Evolutionary conservation across 2,329 filamentous ascomycete species (phyloP), one percentile per base, ranked within the genome.

Genomic region (Chrysosporium queenslandicum): DNA sequence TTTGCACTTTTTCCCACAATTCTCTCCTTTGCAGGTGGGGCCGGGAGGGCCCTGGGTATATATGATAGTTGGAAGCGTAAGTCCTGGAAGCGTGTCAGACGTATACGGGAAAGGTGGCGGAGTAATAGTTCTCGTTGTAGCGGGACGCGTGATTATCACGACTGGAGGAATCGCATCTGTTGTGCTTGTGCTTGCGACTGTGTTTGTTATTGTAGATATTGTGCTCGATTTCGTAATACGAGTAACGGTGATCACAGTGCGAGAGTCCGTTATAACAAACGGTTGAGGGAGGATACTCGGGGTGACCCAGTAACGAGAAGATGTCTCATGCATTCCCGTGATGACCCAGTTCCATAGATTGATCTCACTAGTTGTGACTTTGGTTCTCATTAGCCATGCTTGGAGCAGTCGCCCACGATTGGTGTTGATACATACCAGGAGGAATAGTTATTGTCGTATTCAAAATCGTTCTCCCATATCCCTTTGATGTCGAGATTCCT

Each of bases 401-500:
- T 12, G 4, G 14, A 8, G 23, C 43, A 29, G n/a, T 20, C 14
- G 8, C 2, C 8, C 8, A 16, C 3, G 7, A 18, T 32, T 32
- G 8, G 7, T 2, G n/a, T 14, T 39, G 14, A 14, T 39, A 27
- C 32, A 20, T 53, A 47, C 43, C 20, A 4, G 50, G 50, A 11
- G 50, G 50, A 16, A 53, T 53, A 30, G 18, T 47, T 14, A 53
- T 23, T 6, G 36, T 48, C 8, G 50, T 53, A 6, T 30, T 27
- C 30, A 47, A n/a, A 4, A 53, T 32, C 1, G 50, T 47, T 29
- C 40, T 53, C 14, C 21, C 23, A 21, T n/a, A 25, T 16, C 42
- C 36, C 14, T 23, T 42, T 46, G 53, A 53, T 16, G 55, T 57
- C 9, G 54, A 55, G 11, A 55, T 39, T 30, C 34, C 36, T 18